phyloP scores from a whole-genome alignment of 768 basidiomycete species.

The Candolleomyces eurysporus region DNA sequence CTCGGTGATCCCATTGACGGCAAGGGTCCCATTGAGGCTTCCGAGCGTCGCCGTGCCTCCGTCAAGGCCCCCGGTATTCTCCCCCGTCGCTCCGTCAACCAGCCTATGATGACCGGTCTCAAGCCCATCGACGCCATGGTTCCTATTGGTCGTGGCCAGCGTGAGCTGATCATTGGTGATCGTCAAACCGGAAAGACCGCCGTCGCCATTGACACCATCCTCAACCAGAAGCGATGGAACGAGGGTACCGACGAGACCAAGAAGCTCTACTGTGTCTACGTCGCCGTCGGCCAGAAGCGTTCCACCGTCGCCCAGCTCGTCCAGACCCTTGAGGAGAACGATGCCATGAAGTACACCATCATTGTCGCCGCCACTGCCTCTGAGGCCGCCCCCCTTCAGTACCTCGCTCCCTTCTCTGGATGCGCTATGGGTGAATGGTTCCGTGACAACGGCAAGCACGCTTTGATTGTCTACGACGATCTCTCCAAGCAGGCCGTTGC shows the following conservation, averaged over 20 bases:
- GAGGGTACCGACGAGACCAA: constrained; percentile 94
- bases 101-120: constrained; percentile 99
- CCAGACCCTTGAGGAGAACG: constrained; percentile 99
- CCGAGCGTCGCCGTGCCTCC: constrained; percentile 94
- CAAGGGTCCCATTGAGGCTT: constrained; percentile 93
- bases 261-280: constrained; percentile 99
- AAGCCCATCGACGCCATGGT: constrained; percentile 99
- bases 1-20: constrained; percentile 99
- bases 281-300: constrained; percentile 98
- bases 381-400: constrained; percentile 98
- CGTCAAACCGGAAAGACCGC: constrained; percentile 99
- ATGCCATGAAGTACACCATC: constrained; percentile 99
- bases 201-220: constrained; percentile 99
- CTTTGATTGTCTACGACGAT: constrained; percentile 99
- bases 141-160: constrained; percentile 99
- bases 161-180: constrained; percentile 99
- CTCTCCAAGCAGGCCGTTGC: constrained; percentile 99
- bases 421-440: constrained; percentile 99
- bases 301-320: constrained; percentile 99
- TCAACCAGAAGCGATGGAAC: constrained; percentile 99
- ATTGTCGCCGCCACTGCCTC: constrained; percentile 99
- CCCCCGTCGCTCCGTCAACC: constrained; percentile 98
- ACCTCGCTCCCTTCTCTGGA: constrained; percentile 99
- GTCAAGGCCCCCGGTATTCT: constrained; percentile 99
- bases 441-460: constrained; percentile 99